Evolutionary conservation across 1,284 basidiomycete genomes (phyloP), one percentile per base, ranked within the genome.

Genomic region (Sanghuangporus baumii): DNA sequence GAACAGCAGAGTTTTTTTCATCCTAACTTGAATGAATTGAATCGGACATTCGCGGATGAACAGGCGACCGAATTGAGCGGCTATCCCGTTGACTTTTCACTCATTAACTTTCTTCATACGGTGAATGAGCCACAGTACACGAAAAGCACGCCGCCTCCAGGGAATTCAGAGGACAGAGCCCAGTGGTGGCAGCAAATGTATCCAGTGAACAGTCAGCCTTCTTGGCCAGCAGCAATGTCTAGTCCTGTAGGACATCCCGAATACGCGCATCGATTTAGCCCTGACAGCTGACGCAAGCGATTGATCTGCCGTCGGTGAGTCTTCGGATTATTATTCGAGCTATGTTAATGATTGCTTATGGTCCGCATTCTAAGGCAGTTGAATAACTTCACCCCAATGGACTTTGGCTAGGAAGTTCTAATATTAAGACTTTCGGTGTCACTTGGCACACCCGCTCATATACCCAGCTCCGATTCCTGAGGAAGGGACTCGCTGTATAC

Each of bases 161-260:
- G 43, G 9, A 60, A 61, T 6, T 18, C 26, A 14, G 55, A 43
- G 14, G 54, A 48, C 16, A n/a, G 38, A 26, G 31, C 18, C 18
- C 48, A 59, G 37, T 65, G 63, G 63, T 65, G 63, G 63, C 63
- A 65, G 14, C 52, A 58, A 7, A 58, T 61, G 60, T 65, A 61
- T 34, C 63, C 59, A 14, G 63, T 61, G 18, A 54, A 31, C 48
- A 47, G n/a, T 14, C 60, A 46, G 20, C 12, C 50, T 51, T 60
- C 61, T 23, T 65, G 63, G 63, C 63, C 63, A 14, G 58, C 61
- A 60, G 41, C 47, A 16, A 34, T 61, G 60, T 31, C 26, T 26
- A 56, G n/a, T 23, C 34, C 36, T 18, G 51, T 18, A 20, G 41
- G 16, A 12, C 41, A 41, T 6, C 20, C 47, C n/a, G 34, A 34